Percentiles rank a stretch among this genome's conserved stretches.
Evolutionary conservation across 352 stramenopile genomes (phyloP).

Genomic region (Pythium periplocum): DNA sequence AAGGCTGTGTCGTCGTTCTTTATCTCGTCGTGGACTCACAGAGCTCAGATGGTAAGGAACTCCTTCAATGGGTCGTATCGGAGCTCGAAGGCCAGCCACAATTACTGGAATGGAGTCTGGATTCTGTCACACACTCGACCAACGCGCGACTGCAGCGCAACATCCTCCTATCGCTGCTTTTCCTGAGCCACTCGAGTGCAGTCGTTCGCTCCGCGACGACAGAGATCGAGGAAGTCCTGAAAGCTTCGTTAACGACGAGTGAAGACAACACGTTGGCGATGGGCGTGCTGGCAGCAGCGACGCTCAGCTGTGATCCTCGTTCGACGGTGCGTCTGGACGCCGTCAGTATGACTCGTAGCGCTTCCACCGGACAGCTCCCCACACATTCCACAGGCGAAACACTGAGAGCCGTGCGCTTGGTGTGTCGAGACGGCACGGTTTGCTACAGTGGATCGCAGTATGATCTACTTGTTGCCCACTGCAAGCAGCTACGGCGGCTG

Average conservation of each 20-base stretch:
- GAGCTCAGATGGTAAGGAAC: constrained; percentile 2
- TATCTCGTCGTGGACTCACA: constrained; percentile 10
- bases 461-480: neutral
- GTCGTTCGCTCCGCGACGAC: constrained; percentile 15
- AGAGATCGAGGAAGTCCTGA: constrained; percentile 15
- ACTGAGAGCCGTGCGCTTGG: too few relatives aligned
- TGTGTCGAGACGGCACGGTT: too few relatives aligned
- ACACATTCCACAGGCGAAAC: too few relatives aligned
- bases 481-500: neutral
- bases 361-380: neutral
- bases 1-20: constrained; percentile 39
- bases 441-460: too few relatives aligned
- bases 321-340: neutral
- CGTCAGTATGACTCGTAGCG: neutral
- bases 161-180: constrained; percentile 31
- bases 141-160: constrained; percentile 40
- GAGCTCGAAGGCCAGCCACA: constrained; percentile 23
- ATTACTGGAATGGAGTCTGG: constrained; percentile 19
- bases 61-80: constrained; percentile 23
- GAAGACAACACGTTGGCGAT: constrained; percentile 4
- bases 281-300: neutral
- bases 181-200: constrained; percentile 25
- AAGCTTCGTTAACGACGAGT: constrained; percentile 15
- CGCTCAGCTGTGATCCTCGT: constrained; percentile 3
- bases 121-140: constrained; percentile 26